These are phyloP conservation scores for Plasmodium blacklocki DNA, from an alignment of 169 alveolate species.

Conservation along the genomic window DNA sequence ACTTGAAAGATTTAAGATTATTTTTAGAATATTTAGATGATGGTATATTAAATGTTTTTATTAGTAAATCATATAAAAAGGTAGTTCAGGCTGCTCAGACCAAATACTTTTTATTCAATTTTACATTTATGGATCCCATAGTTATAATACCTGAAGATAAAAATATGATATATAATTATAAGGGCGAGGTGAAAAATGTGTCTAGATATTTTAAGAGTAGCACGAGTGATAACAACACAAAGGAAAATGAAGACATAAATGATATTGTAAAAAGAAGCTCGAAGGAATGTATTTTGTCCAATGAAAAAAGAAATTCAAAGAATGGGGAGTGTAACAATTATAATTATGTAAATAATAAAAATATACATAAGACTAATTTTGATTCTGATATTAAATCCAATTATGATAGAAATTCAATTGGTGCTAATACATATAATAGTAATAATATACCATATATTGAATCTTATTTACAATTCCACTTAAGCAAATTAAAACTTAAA, in stretches of 20 bases:
- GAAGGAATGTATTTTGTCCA: no score
- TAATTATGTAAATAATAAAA: no score
- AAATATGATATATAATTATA: conserved; percentile 74
- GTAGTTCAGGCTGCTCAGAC: conserved; percentile 88
- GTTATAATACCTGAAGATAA: conserved; percentile 77
- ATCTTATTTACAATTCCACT: conserved; percentile 63
- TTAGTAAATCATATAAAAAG: conserved; percentile 87
- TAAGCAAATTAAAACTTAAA: conserved; percentile 47
- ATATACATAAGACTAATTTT: no score
- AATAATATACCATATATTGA: conserved; percentile 70
- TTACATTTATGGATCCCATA: conserved; percentile 52
- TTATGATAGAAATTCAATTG: background rate
- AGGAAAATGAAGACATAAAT: background rate
- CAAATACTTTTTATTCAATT: conserved; percentile 64
- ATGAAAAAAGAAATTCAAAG: no score
- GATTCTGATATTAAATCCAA: no score
- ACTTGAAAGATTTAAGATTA: conserved; percentile 85
- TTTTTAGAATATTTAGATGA: conserved; percentile 87
- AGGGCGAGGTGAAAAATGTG: conserved; percentile 41
- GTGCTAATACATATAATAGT: background rate
- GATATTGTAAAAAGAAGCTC: no score
- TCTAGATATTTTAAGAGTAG: conserved; percentile 7
- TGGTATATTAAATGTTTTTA: conserved; percentile 88
- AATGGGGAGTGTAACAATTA: no score
- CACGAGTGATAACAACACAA: background rate